A percentile compares a stretch with the other conserved stretches of the same genome.
phyloP scores from a whole-genome alignment of 306 rosid species.

The Acmispon strigosus region DNA sequence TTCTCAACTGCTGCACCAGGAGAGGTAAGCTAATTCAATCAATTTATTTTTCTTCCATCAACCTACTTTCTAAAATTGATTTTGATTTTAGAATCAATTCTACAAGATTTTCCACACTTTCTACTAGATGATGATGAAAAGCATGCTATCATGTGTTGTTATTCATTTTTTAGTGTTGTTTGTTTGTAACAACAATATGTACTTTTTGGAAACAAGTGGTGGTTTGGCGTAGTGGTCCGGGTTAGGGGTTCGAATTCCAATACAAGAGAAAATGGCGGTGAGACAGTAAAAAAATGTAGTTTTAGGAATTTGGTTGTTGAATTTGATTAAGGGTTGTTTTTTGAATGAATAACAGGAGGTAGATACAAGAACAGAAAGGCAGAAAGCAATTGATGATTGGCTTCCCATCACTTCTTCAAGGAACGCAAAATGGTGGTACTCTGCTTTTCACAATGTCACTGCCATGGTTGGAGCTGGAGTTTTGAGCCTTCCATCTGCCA shows the following conservation, averaged over 20 bases:
- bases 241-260: too few species aligned
- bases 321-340: too few species aligned
- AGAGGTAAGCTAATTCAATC: background rate
- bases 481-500: constrained; percentile 65
- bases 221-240: too few species aligned
- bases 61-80: too few species aligned
- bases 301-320: too few species aligned
- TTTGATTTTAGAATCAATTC: too few species aligned
- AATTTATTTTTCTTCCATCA: too few species aligned
- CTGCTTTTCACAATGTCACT: constrained; percentile 77
- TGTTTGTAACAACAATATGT: background rate
- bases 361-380: constrained; percentile 13
- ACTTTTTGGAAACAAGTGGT: too few species aligned
- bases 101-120: too few species aligned
- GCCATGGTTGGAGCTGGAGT: constrained; percentile 92
- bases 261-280: too few species aligned
- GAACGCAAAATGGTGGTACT: constrained; percentile 81
- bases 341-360: background rate
- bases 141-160: background rate
- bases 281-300: too few species aligned
- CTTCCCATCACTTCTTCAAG: constrained; percentile 80
- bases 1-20: background rate
- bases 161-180: background rate
- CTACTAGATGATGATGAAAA: too few species aligned
- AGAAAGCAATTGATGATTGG: constrained; percentile 63